Evolutionary conservation across 1,284 basidiomycete species (phyloP), one percentile per base, ranked within the genome.

Genomic region (Rhodotorula sp.): DNA sequence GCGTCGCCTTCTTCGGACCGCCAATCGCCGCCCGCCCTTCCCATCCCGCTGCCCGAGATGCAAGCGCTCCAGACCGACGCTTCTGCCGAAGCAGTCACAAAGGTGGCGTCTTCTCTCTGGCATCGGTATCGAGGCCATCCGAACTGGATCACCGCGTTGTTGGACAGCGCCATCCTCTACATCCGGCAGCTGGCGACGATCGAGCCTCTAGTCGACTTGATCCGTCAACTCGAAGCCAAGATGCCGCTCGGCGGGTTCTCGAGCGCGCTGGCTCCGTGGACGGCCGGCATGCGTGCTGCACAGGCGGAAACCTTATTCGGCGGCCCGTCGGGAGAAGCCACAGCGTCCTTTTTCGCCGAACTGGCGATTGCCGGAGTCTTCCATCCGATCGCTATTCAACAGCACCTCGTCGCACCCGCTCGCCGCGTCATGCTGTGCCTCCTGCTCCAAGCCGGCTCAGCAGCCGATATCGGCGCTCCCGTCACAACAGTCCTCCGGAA

Each of bases 131-230:
- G 87, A 51, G 85, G 85, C 6, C 86, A 53, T n/a, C 78, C 81
- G 17, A 85, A 89, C 72, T 91, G 89, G 89, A 88, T 85, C 3
- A 88, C 86, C 84, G 87, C 87, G 73, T 88, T 89, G 15, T 90
- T 90, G 89, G 89, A 91, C 75, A 89, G 89, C 76, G 86, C 87
- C 3, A 82, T 91, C 8, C 71, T 64, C 14, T 60, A 72, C 22
- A 66, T 71, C 5, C 46, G 63, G 20, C 62, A 68, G 6, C 49
- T 71, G 8, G 30, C 58, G 20, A 12, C 15, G 4, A 24, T 62
- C 44, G 64, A 69, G 4, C 45, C 54, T 14, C 59, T 54, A 30
- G 53, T 68, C n/a, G 33, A 6, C 0, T 45, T 68, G 8, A 26
- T 60, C 58, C 45, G 53, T 18, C 45, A 46, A 4, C 55, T 56